Percentiles rank a stretch among this genome's conserved stretches.
phyloP scores from a whole-genome alignment of 2,329 filamentous ascomycete genomes.

The Sarocladium brachiariae region DNA sequence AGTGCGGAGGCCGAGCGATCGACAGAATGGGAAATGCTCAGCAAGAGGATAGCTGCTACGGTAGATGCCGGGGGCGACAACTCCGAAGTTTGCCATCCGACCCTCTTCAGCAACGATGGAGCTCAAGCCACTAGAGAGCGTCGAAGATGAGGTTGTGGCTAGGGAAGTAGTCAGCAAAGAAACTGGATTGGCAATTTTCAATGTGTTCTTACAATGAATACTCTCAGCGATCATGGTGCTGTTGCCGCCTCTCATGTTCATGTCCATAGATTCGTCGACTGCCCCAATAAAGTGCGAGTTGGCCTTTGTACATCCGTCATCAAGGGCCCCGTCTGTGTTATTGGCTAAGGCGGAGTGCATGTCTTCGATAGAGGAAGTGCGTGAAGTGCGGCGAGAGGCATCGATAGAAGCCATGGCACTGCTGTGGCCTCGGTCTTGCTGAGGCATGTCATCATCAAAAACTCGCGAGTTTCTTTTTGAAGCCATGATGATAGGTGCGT shows the following conservation, averaged over 20 bases:
- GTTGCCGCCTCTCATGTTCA: neutral
- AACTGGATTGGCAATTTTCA: neutral
- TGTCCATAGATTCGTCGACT: neutral
- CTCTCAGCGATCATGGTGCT: neutral
- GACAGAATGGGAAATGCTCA: slow-evolving; percentile 64
- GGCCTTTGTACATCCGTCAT: neutral
- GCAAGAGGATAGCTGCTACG: slow-evolving; percentile 72
- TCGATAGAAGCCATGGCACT: slow-evolving; percentile 7
- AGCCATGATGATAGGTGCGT: slow-evolving; percentile 13
- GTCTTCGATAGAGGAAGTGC: slow-evolving; percentile 23
- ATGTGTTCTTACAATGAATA: neutral
- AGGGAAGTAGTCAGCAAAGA: neutral
- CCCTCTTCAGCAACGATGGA: slow-evolving; percentile 11
- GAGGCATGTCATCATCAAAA: slow-evolving; percentile 16
- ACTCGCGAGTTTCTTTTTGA: slow-evolving; percentile 19
- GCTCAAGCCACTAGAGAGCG: neutral
- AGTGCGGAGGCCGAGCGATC: slow-evolving; percentile 64
- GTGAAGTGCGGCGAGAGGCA: slow-evolving; percentile 21
- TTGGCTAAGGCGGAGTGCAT: slow-evolving; percentile 2
- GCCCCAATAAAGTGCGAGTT: neutral
- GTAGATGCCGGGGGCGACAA: slow-evolving; percentile 68
- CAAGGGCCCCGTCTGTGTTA: neutral
- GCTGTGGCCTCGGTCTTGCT: slow-evolving; percentile 11
- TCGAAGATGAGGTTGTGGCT: neutral
- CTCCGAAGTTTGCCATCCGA: slow-evolving; percentile 66